phyloP scores from a whole-genome alignment of 2,329 filamentous ascomycete species.

The Phyllosticta citrichinensis region DNA sequence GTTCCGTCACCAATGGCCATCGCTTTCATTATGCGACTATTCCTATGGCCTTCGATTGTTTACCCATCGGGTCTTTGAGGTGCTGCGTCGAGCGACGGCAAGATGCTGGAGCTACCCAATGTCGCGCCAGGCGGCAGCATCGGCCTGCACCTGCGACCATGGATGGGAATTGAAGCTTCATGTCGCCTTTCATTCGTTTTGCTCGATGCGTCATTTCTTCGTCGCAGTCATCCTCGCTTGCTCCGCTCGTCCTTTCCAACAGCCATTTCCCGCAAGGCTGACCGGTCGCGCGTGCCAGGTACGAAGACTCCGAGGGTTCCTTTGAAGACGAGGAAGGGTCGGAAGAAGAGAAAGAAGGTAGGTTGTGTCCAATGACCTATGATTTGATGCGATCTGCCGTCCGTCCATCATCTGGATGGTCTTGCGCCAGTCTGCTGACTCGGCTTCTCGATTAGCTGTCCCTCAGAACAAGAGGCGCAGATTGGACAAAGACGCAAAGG shows the following conservation, averaged over 20 bases:
- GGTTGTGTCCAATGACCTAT: neutral
- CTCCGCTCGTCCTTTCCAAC: neutral
- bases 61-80: neutral
- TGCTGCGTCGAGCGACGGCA: neutral
- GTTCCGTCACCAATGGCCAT: conserved; percentile 3
- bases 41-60: neutral
- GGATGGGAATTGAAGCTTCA: neutral
- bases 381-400: neutral
- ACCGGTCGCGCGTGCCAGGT: conserved; percentile 6
- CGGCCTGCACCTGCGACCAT: neutral
- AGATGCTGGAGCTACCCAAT: neutral
- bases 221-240: neutral
- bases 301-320: conserved; percentile 11
- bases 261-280: conserved; percentile 1
- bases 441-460: conserved; percentile 8
- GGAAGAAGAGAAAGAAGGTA: conserved; percentile 8
- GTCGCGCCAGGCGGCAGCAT: no score
- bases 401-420: neutral
- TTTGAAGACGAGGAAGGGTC: conserved; percentile 10
- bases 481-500: conserved; percentile 15
- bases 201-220: neutral
- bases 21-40: neutral
- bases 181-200: neutral
- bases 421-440: neutral
- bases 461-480: conserved; percentile 22